Conservation (phyloP, 1,284 basidiomycete genomes). For the Naganishia sp. region DNA sequence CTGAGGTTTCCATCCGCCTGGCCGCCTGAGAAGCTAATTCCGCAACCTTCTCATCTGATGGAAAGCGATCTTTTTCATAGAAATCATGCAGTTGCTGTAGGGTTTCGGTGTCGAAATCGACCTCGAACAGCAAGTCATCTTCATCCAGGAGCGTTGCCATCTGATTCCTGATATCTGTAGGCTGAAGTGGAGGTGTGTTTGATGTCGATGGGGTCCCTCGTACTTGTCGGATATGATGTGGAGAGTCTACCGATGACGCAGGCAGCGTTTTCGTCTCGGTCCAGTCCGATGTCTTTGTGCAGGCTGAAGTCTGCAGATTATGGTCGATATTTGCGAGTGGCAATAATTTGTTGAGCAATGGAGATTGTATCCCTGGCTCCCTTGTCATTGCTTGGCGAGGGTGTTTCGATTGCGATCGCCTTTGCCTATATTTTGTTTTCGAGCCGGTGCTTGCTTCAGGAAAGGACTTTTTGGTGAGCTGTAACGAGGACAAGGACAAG, state of each 20-base stretch:
- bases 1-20: constrained; percentile 4
- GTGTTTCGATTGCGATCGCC: neutral
- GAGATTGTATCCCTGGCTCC: constrained; percentile 8
- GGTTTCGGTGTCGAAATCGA: constrained; percentile 25
- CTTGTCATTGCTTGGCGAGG: constrained; percentile 18
- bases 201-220: neutral
- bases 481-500: neutral
- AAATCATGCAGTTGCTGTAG: constrained; percentile 15
- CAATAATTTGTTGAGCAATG: neutral
- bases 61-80: constrained; percentile 20
- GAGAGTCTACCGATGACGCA: neutral
- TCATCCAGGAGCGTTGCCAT: constrained; percentile 13
- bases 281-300: constrained; percentile 7
- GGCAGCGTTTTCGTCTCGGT: constrained; percentile 22
- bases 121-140: constrained; percentile 24
- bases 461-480: no score
- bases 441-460: neutral
- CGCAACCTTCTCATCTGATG: constrained; percentile 10
- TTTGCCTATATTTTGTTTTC: no score
- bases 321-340: constrained; percentile 17
- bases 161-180: neutral
- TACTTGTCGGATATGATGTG: neutral
- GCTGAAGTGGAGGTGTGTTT: constrained; percentile 7
- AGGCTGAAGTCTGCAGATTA: constrained; percentile 8
- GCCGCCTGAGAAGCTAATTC: constrained; percentile 11